Conservation (phyloP, 75 land plant genomes). For the Cunninghamia lanceolata region DNA sequence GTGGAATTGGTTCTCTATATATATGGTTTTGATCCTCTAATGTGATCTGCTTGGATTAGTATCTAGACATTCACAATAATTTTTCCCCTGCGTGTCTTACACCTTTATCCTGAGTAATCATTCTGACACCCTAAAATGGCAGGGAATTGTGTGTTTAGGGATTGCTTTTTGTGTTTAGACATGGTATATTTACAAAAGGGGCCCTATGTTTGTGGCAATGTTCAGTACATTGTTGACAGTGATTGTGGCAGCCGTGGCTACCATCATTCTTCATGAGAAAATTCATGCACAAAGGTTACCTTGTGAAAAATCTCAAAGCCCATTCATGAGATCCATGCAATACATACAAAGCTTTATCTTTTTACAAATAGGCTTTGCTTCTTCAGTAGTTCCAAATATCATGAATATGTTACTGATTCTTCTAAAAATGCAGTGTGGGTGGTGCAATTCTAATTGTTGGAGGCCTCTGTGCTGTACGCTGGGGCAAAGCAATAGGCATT, state of each 20-base stretch:
- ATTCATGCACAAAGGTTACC: constrained; percentile 66
- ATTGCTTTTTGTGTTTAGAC: constrained; percentile 56
- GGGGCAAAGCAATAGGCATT: background rate
- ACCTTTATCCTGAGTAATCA: background rate
- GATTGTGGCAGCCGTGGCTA: constrained; percentile 51
- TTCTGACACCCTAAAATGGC: constrained; percentile 1
- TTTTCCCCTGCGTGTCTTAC: background rate
- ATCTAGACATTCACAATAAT: no score
- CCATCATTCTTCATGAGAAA: constrained; percentile 50
- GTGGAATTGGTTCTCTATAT: background rate
- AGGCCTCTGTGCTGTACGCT: background rate
- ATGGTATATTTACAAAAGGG: constrained; percentile 69
- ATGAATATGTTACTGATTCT: background rate
- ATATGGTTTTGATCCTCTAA: no score
- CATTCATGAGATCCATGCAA: no score
- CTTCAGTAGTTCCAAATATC: background rate
- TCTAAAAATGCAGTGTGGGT: background rate
- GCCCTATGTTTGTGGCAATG: constrained; percentile 63
- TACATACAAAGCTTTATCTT: no score
- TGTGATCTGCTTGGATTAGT: no score
- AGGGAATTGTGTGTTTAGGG: constrained; percentile 73
- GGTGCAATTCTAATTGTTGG: background rate
- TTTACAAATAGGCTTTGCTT: no score
- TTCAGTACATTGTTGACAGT: constrained; percentile 63
- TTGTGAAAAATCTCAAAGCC: background rate